A percentile compares a stretch with the other conserved stretches of the same genome.
Evolutionary conservation across 2,329 filamentous ascomycete species (phyloP).

Genomic region (Venturiaceae sp.): DNA sequence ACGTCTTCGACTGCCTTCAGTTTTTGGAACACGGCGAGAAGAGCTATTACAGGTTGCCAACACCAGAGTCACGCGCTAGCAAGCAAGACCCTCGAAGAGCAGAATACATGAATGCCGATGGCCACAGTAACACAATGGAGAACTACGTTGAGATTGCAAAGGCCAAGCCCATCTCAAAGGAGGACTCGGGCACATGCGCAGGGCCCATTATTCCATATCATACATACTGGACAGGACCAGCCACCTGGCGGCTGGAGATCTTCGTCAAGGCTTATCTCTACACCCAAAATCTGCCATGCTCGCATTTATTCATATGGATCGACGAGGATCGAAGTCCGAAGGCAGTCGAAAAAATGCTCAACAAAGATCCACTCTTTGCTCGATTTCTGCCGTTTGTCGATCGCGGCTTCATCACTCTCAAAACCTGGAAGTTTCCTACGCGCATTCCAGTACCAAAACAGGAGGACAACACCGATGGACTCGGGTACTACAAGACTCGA

Average conservation of each 20-base stretch:
- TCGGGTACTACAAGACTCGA: conserved; percentile 38
- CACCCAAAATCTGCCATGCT: conserved; percentile 47
- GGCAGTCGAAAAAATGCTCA: conserved; percentile 42
- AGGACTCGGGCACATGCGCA: conserved; percentile 39
- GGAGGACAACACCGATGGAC: conserved; percentile 37
- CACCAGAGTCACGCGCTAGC: conserved; percentile 28
- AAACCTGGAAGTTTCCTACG: conserved; percentile 44
- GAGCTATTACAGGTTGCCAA: conserved; percentile 41
- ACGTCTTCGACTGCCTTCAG: conserved; percentile 41
- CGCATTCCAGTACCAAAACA: conserved; percentile 41
- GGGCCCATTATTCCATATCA: conserved; percentile 48
- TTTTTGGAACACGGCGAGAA: conserved; percentile 39
- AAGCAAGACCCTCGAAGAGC: conserved; percentile 30
- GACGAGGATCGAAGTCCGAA: conserved; percentile 42
- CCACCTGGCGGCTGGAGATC: conserved; percentile 46
- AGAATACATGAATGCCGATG: conserved; percentile 32
- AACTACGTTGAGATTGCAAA: conserved; percentile 26
- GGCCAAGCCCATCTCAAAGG: conserved; percentile 19
- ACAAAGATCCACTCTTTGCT: conserved; percentile 40
- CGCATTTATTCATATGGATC: conserved; percentile 43
- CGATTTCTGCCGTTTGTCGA: conserved; percentile 45
- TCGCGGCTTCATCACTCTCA: conserved; percentile 41
- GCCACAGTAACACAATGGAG: conserved; percentile 27
- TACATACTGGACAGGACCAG: conserved; percentile 47
- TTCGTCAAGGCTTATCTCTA: conserved; percentile 49